phyloP scores from a whole-genome alignment of 192 early-diverging fungal genomes.

The Obelidium mucronatum region DNA sequence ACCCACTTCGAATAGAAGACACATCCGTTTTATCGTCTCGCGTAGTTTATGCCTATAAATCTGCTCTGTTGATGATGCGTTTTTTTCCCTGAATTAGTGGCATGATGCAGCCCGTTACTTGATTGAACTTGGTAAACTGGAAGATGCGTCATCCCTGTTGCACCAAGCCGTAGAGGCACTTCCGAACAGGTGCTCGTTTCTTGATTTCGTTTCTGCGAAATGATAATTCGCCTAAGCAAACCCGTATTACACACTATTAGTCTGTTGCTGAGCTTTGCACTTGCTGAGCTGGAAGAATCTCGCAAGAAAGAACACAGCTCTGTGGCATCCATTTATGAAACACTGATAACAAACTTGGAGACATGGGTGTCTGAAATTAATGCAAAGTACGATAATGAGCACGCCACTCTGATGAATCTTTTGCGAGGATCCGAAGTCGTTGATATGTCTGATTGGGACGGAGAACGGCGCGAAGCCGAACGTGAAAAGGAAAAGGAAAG shows the following conservation, averaged over 20 bases:
- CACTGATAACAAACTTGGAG: conserved; percentile 47
- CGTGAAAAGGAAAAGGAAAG: conserved; percentile 62
- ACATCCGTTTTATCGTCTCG: conserved; percentile 62
- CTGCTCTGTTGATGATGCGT: conserved; percentile 81
- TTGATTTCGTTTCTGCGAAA: not conserved
- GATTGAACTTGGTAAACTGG: conserved; percentile 41
- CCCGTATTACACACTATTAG: conserved; percentile 23
- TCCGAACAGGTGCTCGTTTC: conserved; percentile 65
- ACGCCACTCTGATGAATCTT: conserved; percentile 35
- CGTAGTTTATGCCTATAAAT: conserved; percentile 86
- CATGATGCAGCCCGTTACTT: conserved; percentile 51
- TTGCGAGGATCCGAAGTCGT: conserved; percentile 32
- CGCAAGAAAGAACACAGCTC: conserved; percentile 41
- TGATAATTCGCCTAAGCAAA: not conserved
- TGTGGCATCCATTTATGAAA: conserved; percentile 51
- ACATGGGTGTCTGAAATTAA: conserved; percentile 39
- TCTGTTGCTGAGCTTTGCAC: conserved; percentile 55
- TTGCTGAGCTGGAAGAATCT: conserved; percentile 58
- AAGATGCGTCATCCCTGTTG: conserved; percentile 70
- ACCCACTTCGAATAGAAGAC: conserved; percentile 85
- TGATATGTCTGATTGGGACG: conserved; percentile 53
- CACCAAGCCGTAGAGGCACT: conserved; percentile 65
- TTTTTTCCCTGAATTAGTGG: conserved; percentile 94
- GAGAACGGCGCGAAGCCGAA: conserved; percentile 57
- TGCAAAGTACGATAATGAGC: conserved; percentile 50